These are phyloP conservation scores for Coprinopsis marcescibilis DNA, from an alignment of 768 basidiomycete species.

Conservation along the genomic window DNA sequence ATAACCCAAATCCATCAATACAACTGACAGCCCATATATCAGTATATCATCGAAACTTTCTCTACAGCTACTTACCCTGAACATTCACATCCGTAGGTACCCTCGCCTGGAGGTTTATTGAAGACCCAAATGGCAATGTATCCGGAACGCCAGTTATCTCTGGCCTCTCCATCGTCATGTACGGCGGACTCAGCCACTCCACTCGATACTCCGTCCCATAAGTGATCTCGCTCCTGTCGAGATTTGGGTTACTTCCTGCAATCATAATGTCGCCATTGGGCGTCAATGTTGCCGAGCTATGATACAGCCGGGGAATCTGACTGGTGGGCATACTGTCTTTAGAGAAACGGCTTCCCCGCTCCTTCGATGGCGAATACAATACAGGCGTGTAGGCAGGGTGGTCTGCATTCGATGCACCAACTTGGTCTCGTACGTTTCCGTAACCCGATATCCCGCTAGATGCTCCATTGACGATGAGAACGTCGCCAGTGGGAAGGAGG, in stretches of 20 bases:
- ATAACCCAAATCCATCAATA: constrained; percentile 77
- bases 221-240: constrained; percentile 64
- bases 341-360: constrained; percentile 54
- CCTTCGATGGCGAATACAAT: constrained; percentile 57
- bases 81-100: constrained; percentile 34
- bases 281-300: constrained; percentile 77
- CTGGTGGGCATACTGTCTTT: constrained; percentile 54
- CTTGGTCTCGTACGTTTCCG: constrained; percentile 62
- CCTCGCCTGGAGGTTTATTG: constrained; percentile 39
- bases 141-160: constrained; percentile 30
- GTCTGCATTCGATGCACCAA: constrained; percentile 76
- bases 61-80: constrained; percentile 40
- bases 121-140: constrained; percentile 40
- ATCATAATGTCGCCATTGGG: constrained; percentile 71
- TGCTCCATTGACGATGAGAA: constrained; percentile 75
- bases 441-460: constrained; percentile 72
- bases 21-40: constrained; percentile 35
- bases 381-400: constrained; percentile 63
- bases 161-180: constrained; percentile 62
- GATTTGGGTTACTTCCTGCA: constrained; percentile 79
- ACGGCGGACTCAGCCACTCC: constrained; percentile 82
- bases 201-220: constrained; percentile 88
- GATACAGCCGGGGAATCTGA: constrained; percentile 69
- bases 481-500: constrained; percentile 68
- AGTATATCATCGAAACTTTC: too few relatives aligned